These are phyloP conservation scores for Vachellia pachyceras DNA, from an alignment of 306 rosid genomes.

Conservation along the genomic window DNA sequence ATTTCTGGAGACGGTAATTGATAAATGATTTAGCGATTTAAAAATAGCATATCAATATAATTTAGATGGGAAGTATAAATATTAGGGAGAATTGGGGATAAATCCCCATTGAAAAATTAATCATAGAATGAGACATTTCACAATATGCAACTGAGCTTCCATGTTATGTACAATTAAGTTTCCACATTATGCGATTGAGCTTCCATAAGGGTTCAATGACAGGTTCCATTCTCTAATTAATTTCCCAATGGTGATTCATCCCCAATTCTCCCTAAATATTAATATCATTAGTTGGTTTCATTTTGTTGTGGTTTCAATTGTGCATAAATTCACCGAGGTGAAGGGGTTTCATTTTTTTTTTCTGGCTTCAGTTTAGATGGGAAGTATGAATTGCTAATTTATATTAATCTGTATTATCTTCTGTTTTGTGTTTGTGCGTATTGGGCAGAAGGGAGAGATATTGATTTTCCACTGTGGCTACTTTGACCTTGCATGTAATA, in stretches of 20 bases:
- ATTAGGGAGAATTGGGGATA: too few relatives aligned
- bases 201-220: too few relatives aligned
- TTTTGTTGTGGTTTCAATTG: not conserved
- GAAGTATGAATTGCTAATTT: not conserved
- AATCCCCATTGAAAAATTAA: too few relatives aligned
- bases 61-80: not conserved
- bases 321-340: not conserved
- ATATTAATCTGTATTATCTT: not conserved
- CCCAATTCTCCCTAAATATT: too few relatives aligned
- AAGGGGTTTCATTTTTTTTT: too few relatives aligned
- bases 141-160: too few relatives aligned
- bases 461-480: not conserved
- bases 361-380: too few relatives aligned
- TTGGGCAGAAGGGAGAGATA: not conserved
- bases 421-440: not conserved
- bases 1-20: not conserved
- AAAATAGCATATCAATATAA: not conserved
- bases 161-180: too few relatives aligned
- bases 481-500: not conserved
- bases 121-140: too few relatives aligned
- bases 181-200: too few relatives aligned
- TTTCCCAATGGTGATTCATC: too few relatives aligned
- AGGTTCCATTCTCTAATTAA: too few relatives aligned
- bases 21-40: not conserved
- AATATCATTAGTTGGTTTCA: not conserved